Percentiles rank a stretch among this genome's conserved stretches.
phyloP scores from a whole-genome alignment of 768 basidiomycete species.

The Leccinum sublutescens region DNA sequence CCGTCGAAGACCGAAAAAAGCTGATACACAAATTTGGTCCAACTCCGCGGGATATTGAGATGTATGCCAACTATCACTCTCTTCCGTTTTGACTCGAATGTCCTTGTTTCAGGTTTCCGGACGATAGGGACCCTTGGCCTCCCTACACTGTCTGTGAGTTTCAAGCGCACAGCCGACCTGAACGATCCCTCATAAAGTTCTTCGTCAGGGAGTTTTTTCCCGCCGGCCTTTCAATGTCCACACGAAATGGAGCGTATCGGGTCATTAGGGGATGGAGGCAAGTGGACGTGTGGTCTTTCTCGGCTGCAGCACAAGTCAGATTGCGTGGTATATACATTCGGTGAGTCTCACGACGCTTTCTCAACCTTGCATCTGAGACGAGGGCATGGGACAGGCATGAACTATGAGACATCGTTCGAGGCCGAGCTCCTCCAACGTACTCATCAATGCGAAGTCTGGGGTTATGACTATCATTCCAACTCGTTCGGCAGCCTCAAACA shows the following conservation, averaged over 20 bases:
- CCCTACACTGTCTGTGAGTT: conserved; percentile 58
- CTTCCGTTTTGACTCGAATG: conserved; percentile 3
- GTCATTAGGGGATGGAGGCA: conserved; percentile 64
- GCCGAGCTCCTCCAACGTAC: conserved; percentile 50
- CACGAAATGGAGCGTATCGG: conserved; percentile 43
- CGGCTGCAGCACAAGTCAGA: conserved; percentile 50
- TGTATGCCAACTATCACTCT: conserved; percentile 27
- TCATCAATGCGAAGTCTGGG: conserved; percentile 54
- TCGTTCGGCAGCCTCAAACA: conserved; percentile 35
- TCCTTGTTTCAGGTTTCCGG: conserved; percentile 45
- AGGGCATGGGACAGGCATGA: conserved; percentile 38
- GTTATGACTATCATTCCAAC: conserved; percentile 50
- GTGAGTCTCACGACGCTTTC: conserved; percentile 29
- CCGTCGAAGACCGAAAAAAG: conserved; percentile 40
- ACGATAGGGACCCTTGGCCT: conserved; percentile 51
- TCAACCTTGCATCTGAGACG: neutral
- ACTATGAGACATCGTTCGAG: conserved; percentile 65
- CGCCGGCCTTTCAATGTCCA: conserved; percentile 43
- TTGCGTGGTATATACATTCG: conserved; percentile 63
- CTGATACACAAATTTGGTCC: conserved; percentile 58
- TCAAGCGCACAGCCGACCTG: neutral
- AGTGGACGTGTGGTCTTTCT: conserved; percentile 67
- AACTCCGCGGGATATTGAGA: conserved; percentile 42
- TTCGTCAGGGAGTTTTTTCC: conserved; percentile 45
- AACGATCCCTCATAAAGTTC: conserved; percentile 2